Evolutionary conservation across 768 basidiomycete genomes (phyloP).

Genomic region (Exidia glandulosa): DNA sequence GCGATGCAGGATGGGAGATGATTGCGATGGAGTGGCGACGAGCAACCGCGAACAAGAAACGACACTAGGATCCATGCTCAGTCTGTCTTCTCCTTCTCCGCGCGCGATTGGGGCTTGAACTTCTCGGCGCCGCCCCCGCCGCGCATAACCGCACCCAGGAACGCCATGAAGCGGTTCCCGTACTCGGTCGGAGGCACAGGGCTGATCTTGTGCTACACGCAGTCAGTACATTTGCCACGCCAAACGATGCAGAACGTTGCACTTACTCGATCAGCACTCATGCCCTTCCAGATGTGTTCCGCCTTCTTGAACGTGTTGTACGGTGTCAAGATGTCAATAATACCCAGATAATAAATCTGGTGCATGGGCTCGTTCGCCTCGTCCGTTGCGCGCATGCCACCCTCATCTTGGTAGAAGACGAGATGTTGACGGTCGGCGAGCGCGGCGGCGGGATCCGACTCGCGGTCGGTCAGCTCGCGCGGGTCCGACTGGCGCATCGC

Average conservation of each 20-base stretch:
- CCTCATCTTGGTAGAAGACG: slow-evolving; percentile 95
- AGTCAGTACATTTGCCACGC: slow-evolving; percentile 6
- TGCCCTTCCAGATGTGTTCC: slow-evolving; percentile 89
- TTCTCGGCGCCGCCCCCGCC: slow-evolving; percentile 56
- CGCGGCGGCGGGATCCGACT: slow-evolving; percentile 53
- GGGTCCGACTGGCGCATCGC: slow-evolving; percentile 79
- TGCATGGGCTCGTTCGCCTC: slow-evolving; percentile 65
- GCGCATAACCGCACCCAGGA: slow-evolving; percentile 78
- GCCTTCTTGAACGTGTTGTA: slow-evolving; percentile 65
- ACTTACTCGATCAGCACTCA: slow-evolving; percentile 78
- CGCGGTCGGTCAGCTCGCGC: slow-evolving; percentile 38
- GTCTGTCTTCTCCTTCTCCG: slow-evolving; percentile 1
- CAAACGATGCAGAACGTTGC: background rate
- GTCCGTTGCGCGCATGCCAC: slow-evolving; percentile 82
- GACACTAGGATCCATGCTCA: background rate
- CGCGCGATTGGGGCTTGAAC: slow-evolving; percentile 28
- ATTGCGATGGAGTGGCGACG: too few relatives aligned
- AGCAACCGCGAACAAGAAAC: too few relatives aligned
- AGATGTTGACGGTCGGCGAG: slow-evolving; percentile 41
- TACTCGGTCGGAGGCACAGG: slow-evolving; percentile 85
- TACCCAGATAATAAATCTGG: slow-evolving; percentile 84
- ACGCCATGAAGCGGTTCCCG: slow-evolving; percentile 75
- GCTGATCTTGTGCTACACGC: slow-evolving; percentile 78
- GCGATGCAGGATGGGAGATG: background rate
- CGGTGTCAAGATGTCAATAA: slow-evolving; percentile 95